These are phyloP conservation scores for Parachlorella kessleri DNA, from an alignment of 139 green algal species.

Conservation along the genomic window DNA sequence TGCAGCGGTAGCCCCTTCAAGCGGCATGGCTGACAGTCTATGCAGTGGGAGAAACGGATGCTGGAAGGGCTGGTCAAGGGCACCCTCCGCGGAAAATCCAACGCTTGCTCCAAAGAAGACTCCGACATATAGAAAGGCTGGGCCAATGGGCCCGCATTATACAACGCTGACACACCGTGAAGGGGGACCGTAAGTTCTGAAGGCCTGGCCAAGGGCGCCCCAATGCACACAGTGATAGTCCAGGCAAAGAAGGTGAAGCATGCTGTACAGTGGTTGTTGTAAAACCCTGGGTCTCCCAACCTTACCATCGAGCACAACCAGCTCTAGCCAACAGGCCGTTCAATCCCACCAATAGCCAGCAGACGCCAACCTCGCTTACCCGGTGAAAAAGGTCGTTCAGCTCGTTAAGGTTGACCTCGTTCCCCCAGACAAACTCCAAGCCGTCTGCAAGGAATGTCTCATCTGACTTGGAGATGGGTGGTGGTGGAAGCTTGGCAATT, in stretches of 20 bases:
- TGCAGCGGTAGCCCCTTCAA: no score
- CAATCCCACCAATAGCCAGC: background rate
- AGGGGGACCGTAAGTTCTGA: no score
- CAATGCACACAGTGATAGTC: background rate
- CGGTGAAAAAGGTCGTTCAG: conserved; percentile 89
- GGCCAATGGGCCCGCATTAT: no score
- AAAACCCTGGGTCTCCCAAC: background rate
- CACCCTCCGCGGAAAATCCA: no score
- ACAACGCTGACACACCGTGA: no score
- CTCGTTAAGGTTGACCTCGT: conserved; percentile 68
- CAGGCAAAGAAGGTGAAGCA: background rate
- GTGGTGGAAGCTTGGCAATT: conserved; percentile 4
- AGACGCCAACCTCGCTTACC: conserved; percentile 36
- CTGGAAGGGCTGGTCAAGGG: no score
- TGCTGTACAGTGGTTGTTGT: background rate
- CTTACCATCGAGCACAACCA: background rate
- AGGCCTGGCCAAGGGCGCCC: no score
- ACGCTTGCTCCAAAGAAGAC: no score
- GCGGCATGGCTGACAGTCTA: no score
- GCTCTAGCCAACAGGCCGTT: background rate
- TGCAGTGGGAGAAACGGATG: no score
- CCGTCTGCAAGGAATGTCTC: conserved; percentile 59
- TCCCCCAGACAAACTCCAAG: conserved; percentile 75
- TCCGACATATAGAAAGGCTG: no score
- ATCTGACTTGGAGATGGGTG: conserved; percentile 65